A percentile compares a stretch with the other conserved stretches of the same genome.
Conservation (phyloP, 208 protist species). For the Angomonas ambiguus region DNA sequence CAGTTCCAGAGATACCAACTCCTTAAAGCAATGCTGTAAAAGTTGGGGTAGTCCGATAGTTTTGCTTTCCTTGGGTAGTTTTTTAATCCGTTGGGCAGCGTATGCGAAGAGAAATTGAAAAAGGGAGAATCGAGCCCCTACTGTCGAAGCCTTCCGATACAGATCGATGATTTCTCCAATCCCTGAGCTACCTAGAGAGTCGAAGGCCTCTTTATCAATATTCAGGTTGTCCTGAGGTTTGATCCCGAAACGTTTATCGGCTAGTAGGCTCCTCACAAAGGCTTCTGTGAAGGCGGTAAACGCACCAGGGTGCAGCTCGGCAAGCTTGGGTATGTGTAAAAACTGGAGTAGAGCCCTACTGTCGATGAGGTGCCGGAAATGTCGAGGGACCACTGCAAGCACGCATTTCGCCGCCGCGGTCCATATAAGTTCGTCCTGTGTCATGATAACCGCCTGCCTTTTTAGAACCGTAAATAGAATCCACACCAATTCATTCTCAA, state of each 20-base stretch:
- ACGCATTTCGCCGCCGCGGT: conserved; percentile 70
- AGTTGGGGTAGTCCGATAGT: not conserved
- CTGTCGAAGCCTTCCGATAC: conserved; percentile 58
- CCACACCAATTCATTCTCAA: conserved; percentile 81
- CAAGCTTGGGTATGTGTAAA: conserved; percentile 47
- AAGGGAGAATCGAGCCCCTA: conserved; percentile 47
- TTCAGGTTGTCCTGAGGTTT: conserved; percentile 20
- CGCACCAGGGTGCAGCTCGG: conserved; percentile 44
- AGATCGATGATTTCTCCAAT: conserved; percentile 42
- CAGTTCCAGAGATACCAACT: conserved; percentile 62
- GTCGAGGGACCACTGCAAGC: conserved; percentile 52
- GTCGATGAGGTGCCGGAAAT: conserved; percentile 60
- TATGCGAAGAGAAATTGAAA: conserved; percentile 79
- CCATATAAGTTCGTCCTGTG: conserved; percentile 68
- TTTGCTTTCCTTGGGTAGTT: not conserved
- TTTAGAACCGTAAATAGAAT: conserved; percentile 53
- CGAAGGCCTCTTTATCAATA: conserved; percentile 32
- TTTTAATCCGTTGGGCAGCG: conserved; percentile 19
- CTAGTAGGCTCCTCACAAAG: conserved; percentile 56
- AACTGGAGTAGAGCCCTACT: conserved; percentile 54
- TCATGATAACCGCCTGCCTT: conserved; percentile 51
- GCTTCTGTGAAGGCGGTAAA: conserved; percentile 57
- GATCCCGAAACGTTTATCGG: conserved; percentile 25
- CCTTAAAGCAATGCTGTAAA: conserved; percentile 21
- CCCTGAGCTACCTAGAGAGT: conserved; percentile 43